These are phyloP conservation scores for Ramularia endophylla DNA, from an alignment of 2,329 filamentous ascomycete species.

Conservation along the genomic window DNA sequence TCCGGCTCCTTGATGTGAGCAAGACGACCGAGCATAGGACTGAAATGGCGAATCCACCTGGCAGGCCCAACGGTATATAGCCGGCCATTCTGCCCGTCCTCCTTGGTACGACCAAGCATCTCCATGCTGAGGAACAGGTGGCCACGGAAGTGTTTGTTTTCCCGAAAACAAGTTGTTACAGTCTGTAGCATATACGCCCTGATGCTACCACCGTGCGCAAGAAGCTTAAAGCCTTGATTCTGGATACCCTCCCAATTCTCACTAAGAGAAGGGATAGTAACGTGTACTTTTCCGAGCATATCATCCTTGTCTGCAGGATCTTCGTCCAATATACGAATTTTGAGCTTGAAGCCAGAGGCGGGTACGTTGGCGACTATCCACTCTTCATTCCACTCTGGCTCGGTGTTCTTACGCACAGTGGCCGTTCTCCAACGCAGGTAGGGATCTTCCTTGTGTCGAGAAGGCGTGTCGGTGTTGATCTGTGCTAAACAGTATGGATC, in stretches of 20 bases:
- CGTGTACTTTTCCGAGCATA: constrained; percentile 76
- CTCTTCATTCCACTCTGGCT: constrained; percentile 75
- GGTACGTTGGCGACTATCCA: constrained; percentile 90
- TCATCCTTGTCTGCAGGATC: constrained; percentile 83
- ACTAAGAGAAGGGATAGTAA: constrained; percentile 55
- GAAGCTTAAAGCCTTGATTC: constrained; percentile 61
- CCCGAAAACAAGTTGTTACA: constrained; percentile 57
- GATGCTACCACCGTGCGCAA: constrained; percentile 82
- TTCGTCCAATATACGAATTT: constrained; percentile 84
- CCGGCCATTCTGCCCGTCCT: constrained; percentile 54
- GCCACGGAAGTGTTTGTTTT: constrained; percentile 61
- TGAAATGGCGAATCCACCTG: constrained; percentile 76
- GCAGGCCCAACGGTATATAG: constrained; percentile 75
- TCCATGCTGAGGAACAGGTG: constrained; percentile 67
- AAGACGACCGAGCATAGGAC: constrained; percentile 78
- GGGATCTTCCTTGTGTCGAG: constrained; percentile 81
- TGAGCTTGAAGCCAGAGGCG: constrained; percentile 71
- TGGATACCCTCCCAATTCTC: constrained; percentile 65
- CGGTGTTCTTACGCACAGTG: constrained; percentile 64
- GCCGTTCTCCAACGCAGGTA: constrained; percentile 66
- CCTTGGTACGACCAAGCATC: constrained; percentile 67
- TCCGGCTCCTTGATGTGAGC: constrained; percentile 57
- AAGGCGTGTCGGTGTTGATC: constrained; percentile 63
- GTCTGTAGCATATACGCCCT: constrained; percentile 73
- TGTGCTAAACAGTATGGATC: constrained; percentile 79